Evolutionary conservation across 306 rosid species (phyloP).

Genomic region (Argentina anserina): DNA sequence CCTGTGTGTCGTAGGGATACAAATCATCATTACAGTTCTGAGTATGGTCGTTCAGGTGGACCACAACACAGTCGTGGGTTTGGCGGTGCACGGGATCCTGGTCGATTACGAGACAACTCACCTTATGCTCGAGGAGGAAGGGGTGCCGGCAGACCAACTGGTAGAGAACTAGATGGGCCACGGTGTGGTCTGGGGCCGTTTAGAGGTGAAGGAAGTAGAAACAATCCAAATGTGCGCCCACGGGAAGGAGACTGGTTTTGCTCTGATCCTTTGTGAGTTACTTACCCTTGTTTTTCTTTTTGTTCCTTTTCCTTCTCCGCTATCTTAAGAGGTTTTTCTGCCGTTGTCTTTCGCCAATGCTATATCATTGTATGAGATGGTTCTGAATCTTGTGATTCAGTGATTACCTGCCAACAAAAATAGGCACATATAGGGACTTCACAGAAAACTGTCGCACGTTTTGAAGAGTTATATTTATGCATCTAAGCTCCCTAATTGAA

Average conservation of each 20-base stretch:
- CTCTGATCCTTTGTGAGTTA: constrained; percentile 68
- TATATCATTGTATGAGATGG: background rate
- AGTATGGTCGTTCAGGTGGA: constrained; percentile 42
- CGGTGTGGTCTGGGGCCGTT: constrained; percentile 51
- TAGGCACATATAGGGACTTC: background rate
- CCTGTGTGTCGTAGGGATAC: constrained; percentile 71
- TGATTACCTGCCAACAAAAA: background rate
- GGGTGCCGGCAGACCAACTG: constrained; percentile 60
- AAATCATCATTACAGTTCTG: constrained; percentile 55
- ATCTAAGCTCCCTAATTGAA: constrained; percentile 2
- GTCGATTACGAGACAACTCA: constrained; percentile 72
- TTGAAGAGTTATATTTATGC: background rate
- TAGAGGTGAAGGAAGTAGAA: constrained; percentile 75
- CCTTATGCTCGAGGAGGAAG: constrained; percentile 74
- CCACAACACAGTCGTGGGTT: constrained; percentile 54
- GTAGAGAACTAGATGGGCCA: constrained; percentile 69
- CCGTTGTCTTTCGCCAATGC: background rate
- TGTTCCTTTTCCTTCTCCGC: background rate
- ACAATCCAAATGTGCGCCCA: constrained; percentile 87
- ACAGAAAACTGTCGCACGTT: background rate
- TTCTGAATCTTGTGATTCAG: background rate
- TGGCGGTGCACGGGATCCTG: constrained; percentile 59
- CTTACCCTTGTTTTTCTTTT: background rate
- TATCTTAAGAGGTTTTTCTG: background rate
- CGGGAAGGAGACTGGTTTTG: constrained; percentile 95